phyloP scores from a whole-genome alignment of 164 flowering plant genomes.

The Nymphaea colorata region DNA sequence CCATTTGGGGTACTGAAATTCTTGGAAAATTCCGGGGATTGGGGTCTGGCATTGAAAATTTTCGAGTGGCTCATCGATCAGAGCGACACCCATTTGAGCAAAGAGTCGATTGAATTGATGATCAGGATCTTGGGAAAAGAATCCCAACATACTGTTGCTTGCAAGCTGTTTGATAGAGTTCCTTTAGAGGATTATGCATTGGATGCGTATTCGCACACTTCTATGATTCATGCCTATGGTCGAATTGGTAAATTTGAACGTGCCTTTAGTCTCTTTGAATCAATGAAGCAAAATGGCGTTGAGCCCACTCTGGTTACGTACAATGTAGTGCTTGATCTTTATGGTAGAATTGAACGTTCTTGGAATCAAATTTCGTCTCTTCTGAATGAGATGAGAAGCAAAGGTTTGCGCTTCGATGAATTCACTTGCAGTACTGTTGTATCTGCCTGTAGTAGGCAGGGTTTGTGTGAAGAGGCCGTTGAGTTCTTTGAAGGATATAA shows the following conservation, averaged over 20 bases:
- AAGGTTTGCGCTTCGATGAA: conserved; percentile 66
- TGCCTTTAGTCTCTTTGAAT: conserved; percentile 44
- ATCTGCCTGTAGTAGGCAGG: conserved; percentile 87
- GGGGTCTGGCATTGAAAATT: conserved; percentile 54
- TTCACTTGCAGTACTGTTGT: conserved; percentile 89
- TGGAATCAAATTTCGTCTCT: conserved; percentile 54
- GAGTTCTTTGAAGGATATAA: conserved; percentile 49
- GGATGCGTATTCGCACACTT: conserved; percentile 64
- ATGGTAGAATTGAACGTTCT: conserved; percentile 83
- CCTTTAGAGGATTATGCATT: conserved; percentile 43
- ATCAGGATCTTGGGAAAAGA: conserved; percentile 63
- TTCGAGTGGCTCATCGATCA: conserved; percentile 53
- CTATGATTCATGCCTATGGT: conserved; percentile 59
- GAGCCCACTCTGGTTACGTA: conserved; percentile 67
- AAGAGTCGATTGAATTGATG: conserved; percentile 34
- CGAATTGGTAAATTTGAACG: conserved; percentile 41
- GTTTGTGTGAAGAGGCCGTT: conserved; percentile 61
- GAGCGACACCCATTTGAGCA: conserved; percentile 7
- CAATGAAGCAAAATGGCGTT: conserved; percentile 45
- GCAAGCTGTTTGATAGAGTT: conserved; percentile 56
- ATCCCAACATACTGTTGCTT: conserved; percentile 50
- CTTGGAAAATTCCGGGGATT: conserved; percentile 42
- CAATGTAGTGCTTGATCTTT: conserved; percentile 85
- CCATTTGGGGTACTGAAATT: conserved; percentile 57
- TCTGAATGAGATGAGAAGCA: conserved; percentile 60